Base-by-base conservation (phyloP, 352 stramenopile species). In the Pythium aphanidermatum region DNA sequence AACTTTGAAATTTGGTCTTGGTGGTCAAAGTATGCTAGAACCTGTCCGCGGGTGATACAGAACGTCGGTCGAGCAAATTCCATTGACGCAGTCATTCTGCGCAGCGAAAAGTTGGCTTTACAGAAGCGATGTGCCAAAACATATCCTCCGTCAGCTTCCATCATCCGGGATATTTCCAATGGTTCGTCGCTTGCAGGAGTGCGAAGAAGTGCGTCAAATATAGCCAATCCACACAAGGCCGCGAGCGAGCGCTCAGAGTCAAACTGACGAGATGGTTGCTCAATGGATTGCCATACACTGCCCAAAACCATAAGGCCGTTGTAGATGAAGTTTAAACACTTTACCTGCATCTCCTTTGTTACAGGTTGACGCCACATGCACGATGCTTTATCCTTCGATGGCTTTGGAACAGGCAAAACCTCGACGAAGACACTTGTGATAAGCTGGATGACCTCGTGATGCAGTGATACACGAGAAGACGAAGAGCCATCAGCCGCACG, bases 371-470 rank as follows among this genome's bases (percentile, higher is more conserved):
- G 54, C 83, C 83, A 95, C 59, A 95, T 83, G 30, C 74, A 88
- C 5, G 41, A 56, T 5, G 31, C 49, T 10, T 58, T 53, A 5
- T 73, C 58, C 11, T 54, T 40, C 0, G 52, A 49, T 0, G 62
- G 49, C 13, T 64, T 49, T 1, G 86, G 86, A n/a, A 86, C 63
- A 1, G 84, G 84, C 10, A 96, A 51, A 5, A 93, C 77, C 52
- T 95, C 81, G 5, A 89, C 77, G 30, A 95, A 70, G 10, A 94
- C 41, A 27, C 57, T 84, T 25, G 79, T 89, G 35, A 96, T 65
- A 21, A 95, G 62, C 28, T 93, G 83, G 35, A 93, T 91, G 23
- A 92, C 79, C 81, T 96, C 75, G 29, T 94, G 71, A 43, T 96
- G 85, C 28, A 96, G 60, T 2, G 80, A 83, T 16, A 96, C 67